Evolutionary conservation across 2,329 filamentous ascomycete species (phyloP).

Genomic region (Myriangium duriaei): DNA sequence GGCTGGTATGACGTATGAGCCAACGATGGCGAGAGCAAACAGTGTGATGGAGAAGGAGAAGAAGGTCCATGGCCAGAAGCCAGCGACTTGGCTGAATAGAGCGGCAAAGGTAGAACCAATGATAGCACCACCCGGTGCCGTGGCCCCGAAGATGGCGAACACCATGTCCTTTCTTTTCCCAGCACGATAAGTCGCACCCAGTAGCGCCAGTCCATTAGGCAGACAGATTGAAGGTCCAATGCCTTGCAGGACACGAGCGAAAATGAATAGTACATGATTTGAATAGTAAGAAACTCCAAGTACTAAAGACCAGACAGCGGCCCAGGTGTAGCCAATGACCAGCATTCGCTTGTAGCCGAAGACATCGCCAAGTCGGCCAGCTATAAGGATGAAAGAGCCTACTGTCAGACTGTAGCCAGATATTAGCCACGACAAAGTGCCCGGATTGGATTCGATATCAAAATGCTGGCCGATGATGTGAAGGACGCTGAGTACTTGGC

Average conservation of each 20-base stretch:
- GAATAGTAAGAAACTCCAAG: slow-evolving; percentile 26
- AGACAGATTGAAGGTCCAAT: slow-evolving; percentile 26
- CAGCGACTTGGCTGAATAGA: slow-evolving; percentile 21
- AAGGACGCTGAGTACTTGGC: slow-evolving; percentile 25
- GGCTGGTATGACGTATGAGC: slow-evolving; percentile 29
- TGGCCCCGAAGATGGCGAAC: slow-evolving; percentile 26
- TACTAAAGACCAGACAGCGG: slow-evolving; percentile 26
- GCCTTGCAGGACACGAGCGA: slow-evolving; percentile 29
- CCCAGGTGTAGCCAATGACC: slow-evolving; percentile 28
- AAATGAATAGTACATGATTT: slow-evolving; percentile 26
- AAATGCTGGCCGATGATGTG: slow-evolving; percentile 35
- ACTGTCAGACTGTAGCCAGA: slow-evolving; percentile 32
- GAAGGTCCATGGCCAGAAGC: slow-evolving; percentile 29
- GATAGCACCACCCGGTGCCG: slow-evolving; percentile 25
- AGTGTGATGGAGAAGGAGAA: slow-evolving; percentile 32
- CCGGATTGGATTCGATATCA: slow-evolving; percentile 25
- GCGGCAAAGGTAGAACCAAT: slow-evolving; percentile 23
- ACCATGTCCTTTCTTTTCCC: slow-evolving; percentile 20
- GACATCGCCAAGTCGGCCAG: slow-evolving; percentile 32
- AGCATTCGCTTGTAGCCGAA: slow-evolving; percentile 32
- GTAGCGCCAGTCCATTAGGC: slow-evolving; percentile 27
- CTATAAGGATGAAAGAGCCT: slow-evolving; percentile 34
- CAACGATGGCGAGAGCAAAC: slow-evolving; percentile 25
- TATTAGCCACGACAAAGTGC: slow-evolving; percentile 32
- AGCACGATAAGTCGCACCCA: slow-evolving; percentile 22